Evolutionary conservation across 768 basidiomycete genomes (phyloP).

Genomic region (Kwoniella mangroviensis): DNA sequence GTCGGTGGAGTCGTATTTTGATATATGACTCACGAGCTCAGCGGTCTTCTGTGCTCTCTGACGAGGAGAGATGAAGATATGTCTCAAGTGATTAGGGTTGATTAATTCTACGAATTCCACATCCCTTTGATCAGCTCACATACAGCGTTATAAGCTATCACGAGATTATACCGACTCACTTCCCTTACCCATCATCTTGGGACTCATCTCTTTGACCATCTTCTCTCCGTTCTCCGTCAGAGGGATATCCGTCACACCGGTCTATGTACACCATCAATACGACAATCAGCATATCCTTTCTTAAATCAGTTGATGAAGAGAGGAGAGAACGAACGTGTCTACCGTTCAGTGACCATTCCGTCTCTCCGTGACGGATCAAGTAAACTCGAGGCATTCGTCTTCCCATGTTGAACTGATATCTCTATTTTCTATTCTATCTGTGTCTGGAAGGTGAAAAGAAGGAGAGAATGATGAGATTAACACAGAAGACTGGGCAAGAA

Average conservation of each 20-base stretch:
- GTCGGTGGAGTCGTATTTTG: background rate
- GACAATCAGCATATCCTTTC: background rate
- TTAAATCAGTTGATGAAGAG: no score
- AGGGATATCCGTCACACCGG: slow-evolving; percentile 84
- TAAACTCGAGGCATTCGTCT: slow-evolving; percentile 71
- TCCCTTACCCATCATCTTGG: slow-evolving; percentile 72
- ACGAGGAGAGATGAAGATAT: slow-evolving; percentile 83
- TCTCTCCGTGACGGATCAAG: slow-evolving; percentile 84
- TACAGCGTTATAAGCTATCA: background rate
- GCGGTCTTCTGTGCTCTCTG: slow-evolving; percentile 83
- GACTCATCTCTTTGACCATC: slow-evolving; percentile 70
- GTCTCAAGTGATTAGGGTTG: slow-evolving; percentile 76
- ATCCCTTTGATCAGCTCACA: background rate
- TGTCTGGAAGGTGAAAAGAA: background rate
- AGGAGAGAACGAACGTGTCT: slow-evolving; percentile 39
- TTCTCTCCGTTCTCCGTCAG: slow-evolving; percentile 76
- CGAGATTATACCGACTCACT: slow-evolving; percentile 63
- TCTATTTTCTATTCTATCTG: background rate
- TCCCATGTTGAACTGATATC: background rate
- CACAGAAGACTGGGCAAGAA: background rate
- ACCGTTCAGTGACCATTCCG: slow-evolving; percentile 90
- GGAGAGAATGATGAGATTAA: background rate
- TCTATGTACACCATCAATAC: slow-evolving; percentile 61
- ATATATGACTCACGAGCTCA: slow-evolving; percentile 62
- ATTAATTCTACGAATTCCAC: slow-evolving; percentile 65